Evolutionary conservation across 2,329 filamentous ascomycete species (phyloP).

Genomic region (Ceratocystis huliohia): DNA sequence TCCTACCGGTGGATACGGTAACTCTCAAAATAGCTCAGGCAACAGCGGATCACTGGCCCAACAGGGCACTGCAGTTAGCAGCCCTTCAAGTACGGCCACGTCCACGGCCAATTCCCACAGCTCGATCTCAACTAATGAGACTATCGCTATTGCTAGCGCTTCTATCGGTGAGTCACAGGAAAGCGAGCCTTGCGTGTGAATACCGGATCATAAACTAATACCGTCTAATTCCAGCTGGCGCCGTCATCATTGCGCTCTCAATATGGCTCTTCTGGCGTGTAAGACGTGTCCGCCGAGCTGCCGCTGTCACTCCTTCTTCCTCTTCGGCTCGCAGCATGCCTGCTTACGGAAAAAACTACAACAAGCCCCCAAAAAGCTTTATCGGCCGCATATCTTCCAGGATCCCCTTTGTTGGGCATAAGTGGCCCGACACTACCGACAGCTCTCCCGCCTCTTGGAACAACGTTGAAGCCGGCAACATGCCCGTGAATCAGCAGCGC

Average conservation of each 20-base stretch:
- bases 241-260: conserved; percentile 9
- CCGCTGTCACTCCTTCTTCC: not conserved
- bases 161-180: conserved; percentile 15
- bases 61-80: not conserved
- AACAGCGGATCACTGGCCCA: not conserved
- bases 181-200: not conserved
- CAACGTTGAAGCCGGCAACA: conserved; percentile 15
- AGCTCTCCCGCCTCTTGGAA: not conserved
- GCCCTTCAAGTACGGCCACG: not conserved
- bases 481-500: conserved; percentile 2
- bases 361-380: not conserved
- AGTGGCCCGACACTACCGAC: not conserved
- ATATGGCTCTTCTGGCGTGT: conserved; percentile 18
- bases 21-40: not conserved
- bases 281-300: conserved; percentile 10
- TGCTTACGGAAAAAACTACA: not conserved
- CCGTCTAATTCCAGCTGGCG: conserved; percentile 6
- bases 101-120: conserved; percentile 4
- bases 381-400: conserved; percentile 6
- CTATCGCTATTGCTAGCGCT: conserved; percentile 16
- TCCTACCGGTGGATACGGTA: not conserved
- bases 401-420: conserved; percentile 13
- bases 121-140: conserved; percentile 15
- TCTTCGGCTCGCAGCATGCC: not conserved
- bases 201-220: not conserved